Base-by-base conservation (phyloP, 106 monocot species). In the Allium cepa region DNA sequence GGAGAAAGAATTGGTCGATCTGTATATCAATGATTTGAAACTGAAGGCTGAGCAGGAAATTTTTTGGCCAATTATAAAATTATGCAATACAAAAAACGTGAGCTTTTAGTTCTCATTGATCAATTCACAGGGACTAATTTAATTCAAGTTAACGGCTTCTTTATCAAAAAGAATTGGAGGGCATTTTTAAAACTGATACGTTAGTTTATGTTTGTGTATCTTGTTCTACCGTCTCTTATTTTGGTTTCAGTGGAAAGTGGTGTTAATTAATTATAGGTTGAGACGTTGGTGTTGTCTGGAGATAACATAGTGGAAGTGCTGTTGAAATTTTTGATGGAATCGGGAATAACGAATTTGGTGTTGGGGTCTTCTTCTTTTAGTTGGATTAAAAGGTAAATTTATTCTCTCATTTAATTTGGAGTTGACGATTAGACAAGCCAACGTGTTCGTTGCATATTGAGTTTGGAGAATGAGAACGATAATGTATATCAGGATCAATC, bases 241-340 rank as follows among this genome's bases (percentile, higher is more conserved):
- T 59, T 22, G 36, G 15, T 36, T 61, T 47, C 17, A 17, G 8
- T 26, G 53, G 59, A 66, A 36, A 36, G 28, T 8, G 53, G 51
- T 48, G 46, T 16, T 60, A 10, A 26, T 59, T 14, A 22, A 60
- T 3, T 36, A 17, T 61, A 85, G 88, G 75, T 85, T 49, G 82
- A 82, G 60, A 82, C 76, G 47, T 53, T 85, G 70, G 73, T 88
- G 49, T 46, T 88, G 73, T 76, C 77, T 36, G 88, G 79, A 16
- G 61, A 75, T 27, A 70, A 57, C 64, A 63, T 76, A 26, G 79
- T 60, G 0, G 69, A 17, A 14, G 77, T 76, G 48, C 70, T 88
- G 13, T 9, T 79, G 26, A 71, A 62, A 13, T 88, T 79, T 69
- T 64, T 79, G 15, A 10, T 49, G 15, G 72, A 79, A 22, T 77